A percentile compares a stretch with the other conserved stretches of the same genome.
These are phyloP conservation scores for Chytriomyces hyalinus DNA, from an alignment of 192 early-diverging fungal genomes.

Conservation along the genomic window DNA sequence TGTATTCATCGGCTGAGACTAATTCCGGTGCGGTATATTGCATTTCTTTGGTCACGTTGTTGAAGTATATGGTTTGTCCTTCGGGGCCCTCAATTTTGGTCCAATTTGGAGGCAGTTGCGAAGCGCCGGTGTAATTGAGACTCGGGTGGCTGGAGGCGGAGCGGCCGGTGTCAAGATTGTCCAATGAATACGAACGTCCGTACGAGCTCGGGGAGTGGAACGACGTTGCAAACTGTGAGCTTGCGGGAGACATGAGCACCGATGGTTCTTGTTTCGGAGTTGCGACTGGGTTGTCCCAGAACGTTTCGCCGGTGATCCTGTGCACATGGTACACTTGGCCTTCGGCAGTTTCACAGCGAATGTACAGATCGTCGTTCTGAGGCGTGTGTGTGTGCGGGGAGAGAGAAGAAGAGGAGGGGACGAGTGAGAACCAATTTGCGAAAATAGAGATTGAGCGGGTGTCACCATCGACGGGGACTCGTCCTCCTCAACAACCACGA, in stretches of 20 bases:
- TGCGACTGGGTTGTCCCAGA: slow-evolving; percentile 25
- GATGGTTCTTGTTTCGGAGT: slow-evolving; percentile 11
- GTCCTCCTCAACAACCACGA: slow-evolving; percentile 54
- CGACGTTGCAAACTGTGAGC: background rate
- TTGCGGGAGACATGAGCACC: background rate
- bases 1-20: slow-evolving; percentile 12
- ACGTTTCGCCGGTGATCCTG: slow-evolving; percentile 41
- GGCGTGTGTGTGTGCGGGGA: background rate
- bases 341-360: slow-evolving; percentile 45
- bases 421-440: background rate
- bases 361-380: slow-evolving; percentile 35
- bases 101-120: slow-evolving; percentile 52
- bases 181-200: background rate
- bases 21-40: slow-evolving; percentile 58
- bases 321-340: slow-evolving; percentile 46
- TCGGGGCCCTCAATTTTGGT: slow-evolving; percentile 57
- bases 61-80: slow-evolving; percentile 58
- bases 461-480: background rate
- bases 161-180: background rate
- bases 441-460: background rate
- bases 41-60: slow-evolving; percentile 52
- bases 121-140: background rate
- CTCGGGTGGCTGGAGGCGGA: background rate
- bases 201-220: slow-evolving; percentile 10
- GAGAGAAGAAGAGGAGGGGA: background rate